Evolutionary conservation across 495 filamentous ascomycete species (phyloP), one percentile per base, ranked within the genome.

Genomic region (Margaritispora aquatica): DNA sequence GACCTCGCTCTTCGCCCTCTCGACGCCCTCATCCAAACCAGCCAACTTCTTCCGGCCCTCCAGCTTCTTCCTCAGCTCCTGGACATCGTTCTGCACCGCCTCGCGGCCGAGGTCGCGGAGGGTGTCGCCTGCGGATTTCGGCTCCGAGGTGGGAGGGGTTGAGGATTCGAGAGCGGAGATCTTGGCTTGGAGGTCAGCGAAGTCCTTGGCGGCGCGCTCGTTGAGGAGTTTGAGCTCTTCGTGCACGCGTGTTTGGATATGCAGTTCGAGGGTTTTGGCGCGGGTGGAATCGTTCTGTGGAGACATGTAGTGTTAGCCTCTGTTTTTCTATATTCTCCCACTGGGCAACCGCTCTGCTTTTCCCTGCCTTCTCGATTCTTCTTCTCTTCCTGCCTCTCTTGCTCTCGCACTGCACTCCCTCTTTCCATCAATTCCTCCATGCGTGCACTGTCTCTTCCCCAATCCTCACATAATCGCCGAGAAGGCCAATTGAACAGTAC

Each of bases 201-300:
- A 80, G 17, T 77, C 69, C 48, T 74, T 70, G 55, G 75, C 63
- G 60, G 86, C 82, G 51, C 80, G 67, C 47, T 76, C 74, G 58
- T 81, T 78, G n/a, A 91, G 83, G 52, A 85, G 84, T 63, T 86
- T 79, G 51, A 98, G 87, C 73, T 97, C 95, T 62, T 83, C 75
- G 66, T 84, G 80, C 60, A 97, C 90, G 74, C 95, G 95, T 63
- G 80, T 74, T 76, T 97, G 91, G 69, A 97, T 88, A 63, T 90
- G 84, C 59, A 95, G 84, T 73, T 98, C 94, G 69, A 90, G 74
- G 73, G 84, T 73, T 73, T 88, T 89, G 65, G 85, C 77, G 67
- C 94, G 92, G 61, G 90, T 89, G 50, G 86, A 82, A 75, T 98
- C 90, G 72, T 86, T 89, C 91, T 96, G 73, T 24, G 22, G 9